Conservation (phyloP, 148 eudicot genomes). For the Polygonum maritimum region DNA sequence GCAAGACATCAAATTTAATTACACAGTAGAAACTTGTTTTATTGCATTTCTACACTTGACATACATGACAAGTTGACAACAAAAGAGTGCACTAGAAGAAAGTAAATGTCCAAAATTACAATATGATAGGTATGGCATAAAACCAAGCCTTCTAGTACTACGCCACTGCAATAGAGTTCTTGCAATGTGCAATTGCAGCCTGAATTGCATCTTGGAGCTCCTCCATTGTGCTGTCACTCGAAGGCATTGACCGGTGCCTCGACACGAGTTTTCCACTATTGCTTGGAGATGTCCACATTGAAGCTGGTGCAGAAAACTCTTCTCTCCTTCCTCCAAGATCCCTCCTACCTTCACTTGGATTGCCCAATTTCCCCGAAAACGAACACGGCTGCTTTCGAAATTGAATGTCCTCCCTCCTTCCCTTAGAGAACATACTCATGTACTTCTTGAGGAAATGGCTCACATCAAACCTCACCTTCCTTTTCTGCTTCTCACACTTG, state of each 20-base stretch:
- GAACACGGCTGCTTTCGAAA: conserved; percentile 28
- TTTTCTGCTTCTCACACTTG: conserved; percentile 17
- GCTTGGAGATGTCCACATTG: conserved; percentile 62
- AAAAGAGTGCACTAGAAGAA: not conserved
- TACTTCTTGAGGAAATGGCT: conserved; percentile 45
- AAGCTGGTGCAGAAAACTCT: conserved; percentile 65
- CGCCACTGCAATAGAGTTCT: conserved; percentile 36
- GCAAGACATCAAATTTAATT: not conserved
- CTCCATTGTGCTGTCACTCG: conserved; percentile 56
- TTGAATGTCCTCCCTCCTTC: conserved; percentile 10
- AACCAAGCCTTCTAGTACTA: not conserved
- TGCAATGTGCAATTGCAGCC: conserved; percentile 66
- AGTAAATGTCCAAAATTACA: not conserved
- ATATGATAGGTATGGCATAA: not conserved
- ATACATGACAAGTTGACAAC: not conserved
- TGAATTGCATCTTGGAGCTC: conserved; percentile 63
- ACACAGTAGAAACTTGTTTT: not conserved
- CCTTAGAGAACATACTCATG: conserved; percentile 21
- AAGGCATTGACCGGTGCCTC: not conserved
- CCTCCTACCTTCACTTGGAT: conserved; percentile 16
- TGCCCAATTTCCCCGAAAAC: conserved; percentile 39
- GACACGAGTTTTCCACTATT: conserved; percentile 15
- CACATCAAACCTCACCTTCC: conserved; percentile 40
- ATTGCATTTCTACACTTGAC: not conserved
- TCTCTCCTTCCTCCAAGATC: conserved; percentile 30